Conservation (phyloP, 305 asterid genomes). For the Solanum hybrid region DNA sequence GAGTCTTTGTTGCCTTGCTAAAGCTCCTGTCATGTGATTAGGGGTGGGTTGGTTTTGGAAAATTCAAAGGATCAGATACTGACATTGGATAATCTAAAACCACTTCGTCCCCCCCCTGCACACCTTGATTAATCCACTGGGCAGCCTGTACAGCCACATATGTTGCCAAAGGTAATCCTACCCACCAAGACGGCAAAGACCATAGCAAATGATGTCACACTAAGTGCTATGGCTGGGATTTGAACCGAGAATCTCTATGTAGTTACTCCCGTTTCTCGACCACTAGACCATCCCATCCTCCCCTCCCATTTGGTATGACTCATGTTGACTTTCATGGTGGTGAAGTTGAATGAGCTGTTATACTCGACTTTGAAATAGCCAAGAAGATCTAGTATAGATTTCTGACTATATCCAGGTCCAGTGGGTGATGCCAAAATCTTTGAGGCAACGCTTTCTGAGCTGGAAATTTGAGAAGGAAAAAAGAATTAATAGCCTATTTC, state of each 20-base stretch:
- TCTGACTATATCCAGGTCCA: background rate
- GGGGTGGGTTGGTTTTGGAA: background rate
- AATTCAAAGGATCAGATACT: background rate
- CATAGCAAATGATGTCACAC: background rate
- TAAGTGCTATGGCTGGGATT: background rate
- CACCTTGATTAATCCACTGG: background rate
- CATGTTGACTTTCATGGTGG: background rate
- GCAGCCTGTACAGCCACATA: background rate
- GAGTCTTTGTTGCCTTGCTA: background rate
- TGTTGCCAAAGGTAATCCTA: background rate
- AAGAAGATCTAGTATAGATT: background rate
- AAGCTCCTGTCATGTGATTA: background rate
- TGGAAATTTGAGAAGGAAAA: background rate
- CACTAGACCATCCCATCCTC: background rate
- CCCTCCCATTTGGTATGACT: background rate
- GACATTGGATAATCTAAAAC: background rate
- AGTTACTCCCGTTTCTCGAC: background rate
- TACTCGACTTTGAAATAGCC: background rate
- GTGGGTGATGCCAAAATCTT: background rate
- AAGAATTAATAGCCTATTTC: background rate
- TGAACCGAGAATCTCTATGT: background rate
- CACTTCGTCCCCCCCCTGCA: background rate
- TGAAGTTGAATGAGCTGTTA: background rate
- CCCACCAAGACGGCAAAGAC: background rate
- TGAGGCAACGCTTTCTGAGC: background rate